Evolutionary conservation across 2,329 filamentous ascomycete genomes (phyloP).

Genomic region (Paecilomyces sp.): DNA sequence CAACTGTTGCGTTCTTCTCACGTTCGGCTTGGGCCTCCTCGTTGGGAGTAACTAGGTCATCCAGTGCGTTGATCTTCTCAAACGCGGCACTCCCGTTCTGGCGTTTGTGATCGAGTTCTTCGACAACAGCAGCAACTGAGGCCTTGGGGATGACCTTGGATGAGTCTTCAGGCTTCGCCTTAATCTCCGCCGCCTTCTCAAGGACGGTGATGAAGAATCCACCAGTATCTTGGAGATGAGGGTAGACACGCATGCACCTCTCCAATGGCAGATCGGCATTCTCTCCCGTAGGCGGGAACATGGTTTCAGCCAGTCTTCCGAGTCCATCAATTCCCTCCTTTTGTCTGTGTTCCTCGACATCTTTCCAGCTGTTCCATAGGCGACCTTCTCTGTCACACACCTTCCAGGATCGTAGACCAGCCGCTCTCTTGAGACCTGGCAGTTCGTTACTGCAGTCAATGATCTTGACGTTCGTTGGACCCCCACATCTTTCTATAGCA

Average conservation of each 20-base stretch:
- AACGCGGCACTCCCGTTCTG: slow-evolving; percentile 22
- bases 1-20: slow-evolving; percentile 27
- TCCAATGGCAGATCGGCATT: slow-evolving; percentile 66
- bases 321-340: slow-evolving; percentile 56
- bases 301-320: slow-evolving; percentile 65
- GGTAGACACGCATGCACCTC: slow-evolving; percentile 87
- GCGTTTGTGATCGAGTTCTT: slow-evolving; percentile 26
- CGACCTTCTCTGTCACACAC: slow-evolving; percentile 81
- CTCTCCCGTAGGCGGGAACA: slow-evolving; percentile 67
- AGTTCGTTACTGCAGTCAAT: slow-evolving; percentile 76
- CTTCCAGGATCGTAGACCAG: slow-evolving; percentile 76
- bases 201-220: slow-evolving; percentile 96
- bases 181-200: slow-evolving; percentile 84
- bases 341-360: slow-evolving; percentile 65
- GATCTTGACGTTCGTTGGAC: slow-evolving; percentile 70
- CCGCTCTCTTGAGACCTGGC: slow-evolving; percentile 65
- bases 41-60: slow-evolving; percentile 31
- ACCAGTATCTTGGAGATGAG: slow-evolving; percentile 91
- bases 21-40: slow-evolving; percentile 18
- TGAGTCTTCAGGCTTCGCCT: slow-evolving; percentile 60
- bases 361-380: slow-evolving; percentile 74
- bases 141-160: slow-evolving; percentile 30
- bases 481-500: slow-evolving; percentile 85
- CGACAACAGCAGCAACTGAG: slow-evolving; percentile 27
- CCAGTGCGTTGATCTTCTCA: slow-evolving; percentile 32